Evolutionary conservation across 2,329 filamentous ascomycete species (phyloP).

Genomic region (Neonectria magnoliae): DNA sequence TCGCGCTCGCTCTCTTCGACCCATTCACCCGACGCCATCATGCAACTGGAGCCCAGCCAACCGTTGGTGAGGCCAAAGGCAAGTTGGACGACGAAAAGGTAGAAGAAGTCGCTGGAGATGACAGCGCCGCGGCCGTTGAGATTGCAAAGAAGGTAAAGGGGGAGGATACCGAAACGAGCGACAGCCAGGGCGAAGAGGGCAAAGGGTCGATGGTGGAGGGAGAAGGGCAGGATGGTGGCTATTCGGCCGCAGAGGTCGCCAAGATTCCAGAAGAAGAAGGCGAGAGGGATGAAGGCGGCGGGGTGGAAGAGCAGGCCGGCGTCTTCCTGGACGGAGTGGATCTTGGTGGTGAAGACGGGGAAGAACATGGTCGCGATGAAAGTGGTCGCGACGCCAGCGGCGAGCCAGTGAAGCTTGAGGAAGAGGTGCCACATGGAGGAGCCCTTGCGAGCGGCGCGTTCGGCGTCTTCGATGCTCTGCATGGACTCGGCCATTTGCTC

Average conservation of each 20-base stretch:
- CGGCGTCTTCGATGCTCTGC: conserved; percentile 62
- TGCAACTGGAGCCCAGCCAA: conserved; percentile 85
- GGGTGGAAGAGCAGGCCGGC: conserved; percentile 71
- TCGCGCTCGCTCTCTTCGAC: conserved; percentile 86
- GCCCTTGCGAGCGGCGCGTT: conserved; percentile 61
- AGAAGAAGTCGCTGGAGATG: conserved; percentile 86
- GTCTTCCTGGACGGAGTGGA: conserved; percentile 55
- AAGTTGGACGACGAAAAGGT: conserved; percentile 83
- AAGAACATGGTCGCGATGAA: conserved; percentile 93
- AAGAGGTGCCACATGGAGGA: conserved; percentile 72
- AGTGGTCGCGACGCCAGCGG: conserved; percentile 80
- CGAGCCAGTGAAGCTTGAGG: conserved; percentile 80
- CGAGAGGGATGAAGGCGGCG: conserved; percentile 86
- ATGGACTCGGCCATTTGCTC: conserved; percentile 61
- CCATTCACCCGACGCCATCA: conserved; percentile 89
- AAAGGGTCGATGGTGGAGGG: conserved; percentile 69
- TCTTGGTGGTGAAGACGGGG: conserved; percentile 86
- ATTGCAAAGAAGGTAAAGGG: conserved; percentile 91
- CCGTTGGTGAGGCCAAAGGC: conserved; percentile 88
- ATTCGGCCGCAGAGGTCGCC: conserved; percentile 86
- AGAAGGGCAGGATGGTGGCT: conserved; percentile 67
- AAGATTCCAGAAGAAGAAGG: conserved; percentile 91
- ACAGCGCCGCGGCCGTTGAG: conserved; percentile 78
- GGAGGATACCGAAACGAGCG: conserved; percentile 76
- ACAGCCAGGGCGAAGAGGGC: conserved; percentile 75